Conservation (phyloP, 495 filamentous ascomycete genomes). For the Podospora comata region DNA sequence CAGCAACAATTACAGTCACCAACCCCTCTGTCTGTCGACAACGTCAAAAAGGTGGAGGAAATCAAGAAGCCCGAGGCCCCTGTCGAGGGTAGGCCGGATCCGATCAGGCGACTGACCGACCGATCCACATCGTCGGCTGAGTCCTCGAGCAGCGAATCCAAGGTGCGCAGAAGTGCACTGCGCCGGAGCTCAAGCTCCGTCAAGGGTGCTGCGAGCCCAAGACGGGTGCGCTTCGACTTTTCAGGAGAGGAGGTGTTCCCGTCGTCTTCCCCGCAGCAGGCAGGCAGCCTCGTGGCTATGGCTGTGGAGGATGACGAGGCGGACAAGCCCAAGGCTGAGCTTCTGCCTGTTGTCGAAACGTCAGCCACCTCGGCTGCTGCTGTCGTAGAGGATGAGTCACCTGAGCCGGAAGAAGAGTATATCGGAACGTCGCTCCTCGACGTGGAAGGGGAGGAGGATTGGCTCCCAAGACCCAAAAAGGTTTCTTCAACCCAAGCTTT, state of each 20-base stretch:
- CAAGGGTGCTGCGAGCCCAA: slow-evolving; percentile 43
- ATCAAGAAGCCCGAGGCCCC: slow-evolving; percentile 20
- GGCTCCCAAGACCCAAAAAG: slow-evolving; percentile 42
- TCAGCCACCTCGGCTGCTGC: slow-evolving; percentile 15
- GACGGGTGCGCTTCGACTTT: slow-evolving; percentile 53
- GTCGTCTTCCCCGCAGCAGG: slow-evolving; percentile 43
- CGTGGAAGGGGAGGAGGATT: slow-evolving; percentile 40
- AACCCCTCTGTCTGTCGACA: slow-evolving; percentile 21
- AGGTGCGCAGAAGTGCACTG: slow-evolving; percentile 46
- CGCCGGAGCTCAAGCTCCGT: slow-evolving; percentile 46
- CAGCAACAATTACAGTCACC: slow-evolving; percentile 10
- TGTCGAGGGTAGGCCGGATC: slow-evolving; percentile 15
- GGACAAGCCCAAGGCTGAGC: slow-evolving; percentile 17
- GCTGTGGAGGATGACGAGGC: background rate
- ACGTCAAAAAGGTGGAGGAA: slow-evolving; percentile 31
- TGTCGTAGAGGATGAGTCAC: slow-evolving; percentile 27
- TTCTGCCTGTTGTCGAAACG: slow-evolving; percentile 21
- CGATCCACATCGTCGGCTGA: slow-evolving; percentile 40
- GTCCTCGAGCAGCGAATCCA: slow-evolving; percentile 43
- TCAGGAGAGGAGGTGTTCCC: slow-evolving; percentile 52
- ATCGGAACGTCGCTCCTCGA: slow-evolving; percentile 30
- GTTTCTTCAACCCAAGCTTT: slow-evolving; percentile 47
- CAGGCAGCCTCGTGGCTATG: slow-evolving; percentile 13
- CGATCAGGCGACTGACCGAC: slow-evolving; percentile 32
- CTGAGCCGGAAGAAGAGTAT: slow-evolving; percentile 12